Conservation (phyloP, 805 yeast genomes). For the Ogataea glucozyma region DNA sequence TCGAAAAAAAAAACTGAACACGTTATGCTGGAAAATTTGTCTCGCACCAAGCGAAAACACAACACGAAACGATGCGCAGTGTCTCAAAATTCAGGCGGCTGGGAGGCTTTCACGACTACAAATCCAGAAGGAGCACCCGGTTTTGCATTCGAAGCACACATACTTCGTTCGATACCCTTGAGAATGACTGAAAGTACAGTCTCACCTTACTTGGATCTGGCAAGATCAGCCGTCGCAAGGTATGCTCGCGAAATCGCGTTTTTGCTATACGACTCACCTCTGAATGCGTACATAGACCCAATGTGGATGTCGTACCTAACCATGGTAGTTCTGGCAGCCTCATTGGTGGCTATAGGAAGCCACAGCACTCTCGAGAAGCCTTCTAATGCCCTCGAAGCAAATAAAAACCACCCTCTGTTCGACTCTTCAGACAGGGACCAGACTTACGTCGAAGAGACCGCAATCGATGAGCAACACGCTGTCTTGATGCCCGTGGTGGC, state of each 20-base stretch:
- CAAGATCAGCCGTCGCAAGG: not conserved
- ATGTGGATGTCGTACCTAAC: slow-evolving; percentile 20
- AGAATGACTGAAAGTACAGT: not conserved
- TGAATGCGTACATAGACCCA: slow-evolving; percentile 19
- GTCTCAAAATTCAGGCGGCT: slow-evolving; percentile 5
- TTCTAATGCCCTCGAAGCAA: slow-evolving; percentile 35
- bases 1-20: slow-evolving; percentile 3
- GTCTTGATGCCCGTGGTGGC: slow-evolving; percentile 47
- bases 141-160: too few relatives aligned
- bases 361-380: slow-evolving; percentile 37
- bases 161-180: too few relatives aligned
- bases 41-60: slow-evolving; percentile 5
- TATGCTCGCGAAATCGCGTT: slow-evolving; percentile 22
- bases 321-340: slow-evolving; percentile 26
- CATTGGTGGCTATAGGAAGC: slow-evolving; percentile 37
- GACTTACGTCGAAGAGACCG: slow-evolving; percentile 14
- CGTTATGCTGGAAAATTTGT: slow-evolving; percentile 4
- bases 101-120: slow-evolving; percentile 6
- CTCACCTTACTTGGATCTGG: not conserved
- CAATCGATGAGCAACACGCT: slow-evolving; percentile 35
- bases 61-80: slow-evolving; percentile 1
- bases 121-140: slow-evolving; percentile 5
- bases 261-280: slow-evolving; percentile 21
- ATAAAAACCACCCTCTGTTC: slow-evolving; percentile 39
- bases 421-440: slow-evolving; percentile 43